These are phyloP conservation scores for Gymnopus androsaceus DNA, from an alignment of 1,284 basidiomycete genomes.

Conservation along the genomic window DNA sequence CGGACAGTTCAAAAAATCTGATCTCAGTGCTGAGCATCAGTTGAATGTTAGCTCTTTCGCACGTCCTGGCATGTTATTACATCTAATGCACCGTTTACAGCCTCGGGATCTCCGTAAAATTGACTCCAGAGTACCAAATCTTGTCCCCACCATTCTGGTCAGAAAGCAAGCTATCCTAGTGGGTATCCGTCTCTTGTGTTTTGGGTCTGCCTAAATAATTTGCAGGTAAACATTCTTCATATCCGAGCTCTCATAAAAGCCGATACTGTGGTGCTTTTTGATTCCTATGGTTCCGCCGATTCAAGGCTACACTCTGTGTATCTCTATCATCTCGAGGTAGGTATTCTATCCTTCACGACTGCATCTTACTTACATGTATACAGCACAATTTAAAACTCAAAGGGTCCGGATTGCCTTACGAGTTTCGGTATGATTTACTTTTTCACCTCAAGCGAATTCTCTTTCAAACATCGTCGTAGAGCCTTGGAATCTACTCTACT, in stretches of 20 bases:
- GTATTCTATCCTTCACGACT: slow-evolving; percentile 5
- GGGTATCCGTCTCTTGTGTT: slow-evolving; percentile 30
- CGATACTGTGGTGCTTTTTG: slow-evolving; percentile 90
- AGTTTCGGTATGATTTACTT: slow-evolving; percentile 70
- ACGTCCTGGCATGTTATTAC: neutral
- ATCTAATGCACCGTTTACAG: slow-evolving; percentile 40
- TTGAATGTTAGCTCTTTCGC: slow-evolving; percentile 68
- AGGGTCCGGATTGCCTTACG: slow-evolving; percentile 74
- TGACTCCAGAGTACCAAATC: slow-evolving; percentile 90
- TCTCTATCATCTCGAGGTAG: slow-evolving; percentile 85
- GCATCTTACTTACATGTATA: neutral
- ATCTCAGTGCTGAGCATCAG: slow-evolving; percentile 86
- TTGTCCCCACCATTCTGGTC: slow-evolving; percentile 92
- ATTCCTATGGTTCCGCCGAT: slow-evolving; percentile 85
- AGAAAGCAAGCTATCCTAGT: slow-evolving; percentile 87
- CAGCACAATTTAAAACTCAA: slow-evolving; percentile 81
- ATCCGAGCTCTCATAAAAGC: slow-evolving; percentile 94
- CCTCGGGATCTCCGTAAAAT: slow-evolving; percentile 97
- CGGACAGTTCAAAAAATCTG: slow-evolving; percentile 87
- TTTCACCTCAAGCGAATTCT: slow-evolving; percentile 3
- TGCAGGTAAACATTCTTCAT: slow-evolving; percentile 88
- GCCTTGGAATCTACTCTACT: slow-evolving; percentile 89
- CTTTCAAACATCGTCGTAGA: slow-evolving; percentile 42
- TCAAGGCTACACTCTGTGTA: slow-evolving; percentile 85
- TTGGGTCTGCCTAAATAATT: slow-evolving; percentile 12